Evolutionary conservation across 192 early-diverging fungal genomes (phyloP).

Genomic region (Coemansia sp.): DNA sequence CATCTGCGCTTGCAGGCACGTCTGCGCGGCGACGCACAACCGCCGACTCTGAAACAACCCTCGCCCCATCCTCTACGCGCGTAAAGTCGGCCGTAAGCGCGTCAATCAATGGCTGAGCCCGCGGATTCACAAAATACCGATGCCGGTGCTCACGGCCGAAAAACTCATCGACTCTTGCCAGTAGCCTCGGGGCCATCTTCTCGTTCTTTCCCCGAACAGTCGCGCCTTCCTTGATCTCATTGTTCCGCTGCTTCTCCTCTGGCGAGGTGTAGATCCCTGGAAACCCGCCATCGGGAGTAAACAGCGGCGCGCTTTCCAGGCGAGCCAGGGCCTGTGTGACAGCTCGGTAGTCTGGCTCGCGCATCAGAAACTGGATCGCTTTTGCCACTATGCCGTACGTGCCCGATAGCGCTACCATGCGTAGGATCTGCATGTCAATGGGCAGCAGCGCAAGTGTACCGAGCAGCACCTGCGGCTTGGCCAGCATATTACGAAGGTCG

Average conservation of each 20-base stretch:
- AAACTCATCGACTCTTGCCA: constrained; percentile 23
- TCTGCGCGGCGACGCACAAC: background rate
- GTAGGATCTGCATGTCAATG: constrained; percentile 38
- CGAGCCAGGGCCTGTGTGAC: constrained; percentile 12
- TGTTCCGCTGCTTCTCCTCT: constrained; percentile 11
- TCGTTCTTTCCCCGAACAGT: background rate
- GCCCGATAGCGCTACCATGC: constrained; percentile 41
- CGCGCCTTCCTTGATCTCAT: constrained; percentile 12
- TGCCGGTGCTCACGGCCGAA: constrained; percentile 45
- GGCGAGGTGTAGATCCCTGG: constrained; percentile 22
- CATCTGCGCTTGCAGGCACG: no score
- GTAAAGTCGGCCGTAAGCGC: constrained; percentile 19
- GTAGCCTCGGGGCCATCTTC: background rate
- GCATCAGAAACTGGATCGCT: constrained; percentile 23
- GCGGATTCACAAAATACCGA: constrained; percentile 36
- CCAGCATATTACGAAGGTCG: constrained; percentile 33
- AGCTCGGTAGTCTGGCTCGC: background rate
- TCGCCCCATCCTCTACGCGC: background rate
- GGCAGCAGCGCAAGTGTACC: constrained; percentile 21
- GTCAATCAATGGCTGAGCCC: constrained; percentile 17
- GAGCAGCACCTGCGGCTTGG: constrained; percentile 17
- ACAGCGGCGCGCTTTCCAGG: constrained; percentile 25
- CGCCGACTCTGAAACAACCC: no score
- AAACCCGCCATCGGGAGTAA: constrained; percentile 12
- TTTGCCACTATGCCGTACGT: constrained; percentile 19